Percentiles rank a stretch among this genome's conserved stretches.
Evolutionary conservation across 306 rosid species (phyloP).

Genomic region (Pyrus bretschneideri): DNA sequence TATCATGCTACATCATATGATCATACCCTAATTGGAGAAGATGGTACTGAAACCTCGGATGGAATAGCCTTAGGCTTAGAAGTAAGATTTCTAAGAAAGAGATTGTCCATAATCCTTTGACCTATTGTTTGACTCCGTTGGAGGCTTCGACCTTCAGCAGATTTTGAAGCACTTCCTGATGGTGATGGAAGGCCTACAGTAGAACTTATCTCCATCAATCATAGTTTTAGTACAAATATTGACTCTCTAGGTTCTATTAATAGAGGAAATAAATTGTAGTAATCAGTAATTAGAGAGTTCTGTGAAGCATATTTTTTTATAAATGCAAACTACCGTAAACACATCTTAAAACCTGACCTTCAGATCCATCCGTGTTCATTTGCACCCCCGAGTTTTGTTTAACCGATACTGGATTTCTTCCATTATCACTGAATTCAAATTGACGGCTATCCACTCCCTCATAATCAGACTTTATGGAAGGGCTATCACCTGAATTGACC

Average conservation of each 20-base stretch:
- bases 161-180: slow-evolving; percentile 50
- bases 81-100: slow-evolving; percentile 82
- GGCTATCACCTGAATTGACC: slow-evolving; percentile 32
- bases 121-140: slow-evolving; percentile 85
- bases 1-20: not conserved
- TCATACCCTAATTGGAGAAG: slow-evolving; percentile 77
- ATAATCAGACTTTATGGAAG: slow-evolving; percentile 30
- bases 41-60: slow-evolving; percentile 71
- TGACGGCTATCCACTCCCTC: slow-evolving; percentile 33
- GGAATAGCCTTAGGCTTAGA: slow-evolving; percentile 56
- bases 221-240: not conserved
- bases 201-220: not conserved
- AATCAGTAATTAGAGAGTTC: not conserved
- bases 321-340: slow-evolving; percentile 4
- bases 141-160: slow-evolving; percentile 43
- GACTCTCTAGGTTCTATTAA: not conserved
- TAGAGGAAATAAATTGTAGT: not conserved
- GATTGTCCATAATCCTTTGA: slow-evolving; percentile 91
- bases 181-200: slow-evolving; percentile 80
- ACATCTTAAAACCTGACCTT: slow-evolving; percentile 50
- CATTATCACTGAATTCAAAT: slow-evolving; percentile 39
- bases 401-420: slow-evolving; percentile 19
- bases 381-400: slow-evolving; percentile 41
- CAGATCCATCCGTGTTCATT: slow-evolving; percentile 51
- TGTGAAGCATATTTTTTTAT: not conserved